phyloP scores from a whole-genome alignment of 768 basidiomycete species.

The Pholiota molesta region DNA sequence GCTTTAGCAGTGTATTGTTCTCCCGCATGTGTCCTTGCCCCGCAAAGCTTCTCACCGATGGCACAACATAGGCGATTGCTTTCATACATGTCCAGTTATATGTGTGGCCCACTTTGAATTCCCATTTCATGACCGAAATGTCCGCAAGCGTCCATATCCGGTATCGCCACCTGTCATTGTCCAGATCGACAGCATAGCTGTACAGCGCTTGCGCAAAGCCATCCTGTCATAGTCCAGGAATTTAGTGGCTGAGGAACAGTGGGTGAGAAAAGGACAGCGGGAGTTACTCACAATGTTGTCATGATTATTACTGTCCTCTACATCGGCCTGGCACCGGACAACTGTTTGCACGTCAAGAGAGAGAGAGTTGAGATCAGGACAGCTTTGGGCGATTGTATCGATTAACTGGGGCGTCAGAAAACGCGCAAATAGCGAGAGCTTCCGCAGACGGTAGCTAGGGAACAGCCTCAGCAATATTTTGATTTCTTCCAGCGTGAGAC shows the following conservation, averaged over 20 bases:
- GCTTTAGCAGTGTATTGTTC: not conserved
- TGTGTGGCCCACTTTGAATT: slow-evolving; percentile 23
- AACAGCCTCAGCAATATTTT: slow-evolving; percentile 22
- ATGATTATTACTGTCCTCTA: not conserved
- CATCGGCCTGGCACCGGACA: slow-evolving; percentile 14
- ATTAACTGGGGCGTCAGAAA: slow-evolving; percentile 25
- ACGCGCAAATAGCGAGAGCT: slow-evolving; percentile 24
- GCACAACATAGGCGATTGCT: slow-evolving; percentile 25
- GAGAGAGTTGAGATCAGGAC: slow-evolving; percentile 24
- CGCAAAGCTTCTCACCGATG: slow-evolving; percentile 25
- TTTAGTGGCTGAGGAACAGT: not conserved
- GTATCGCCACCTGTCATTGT: slow-evolving; percentile 24
- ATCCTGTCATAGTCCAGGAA: slow-evolving; percentile 11
- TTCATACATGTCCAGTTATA: slow-evolving; percentile 27
- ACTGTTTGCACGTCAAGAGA: slow-evolving; percentile 22
- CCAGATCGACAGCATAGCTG: slow-evolving; percentile 23
- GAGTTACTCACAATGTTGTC: slow-evolving; percentile 10
- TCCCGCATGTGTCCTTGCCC: slow-evolving; percentile 21
- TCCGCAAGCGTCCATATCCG: slow-evolving; percentile 25
- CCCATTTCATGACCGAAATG: slow-evolving; percentile 28
- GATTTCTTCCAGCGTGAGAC: slow-evolving; percentile 22
- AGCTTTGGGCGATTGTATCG: slow-evolving; percentile 24
- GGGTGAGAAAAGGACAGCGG: not conserved
- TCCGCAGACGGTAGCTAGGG: slow-evolving; percentile 19
- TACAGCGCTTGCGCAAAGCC: slow-evolving; percentile 22